phyloP scores from a whole-genome alignment of 768 basidiomycete genomes.

The Russula brevipes region DNA sequence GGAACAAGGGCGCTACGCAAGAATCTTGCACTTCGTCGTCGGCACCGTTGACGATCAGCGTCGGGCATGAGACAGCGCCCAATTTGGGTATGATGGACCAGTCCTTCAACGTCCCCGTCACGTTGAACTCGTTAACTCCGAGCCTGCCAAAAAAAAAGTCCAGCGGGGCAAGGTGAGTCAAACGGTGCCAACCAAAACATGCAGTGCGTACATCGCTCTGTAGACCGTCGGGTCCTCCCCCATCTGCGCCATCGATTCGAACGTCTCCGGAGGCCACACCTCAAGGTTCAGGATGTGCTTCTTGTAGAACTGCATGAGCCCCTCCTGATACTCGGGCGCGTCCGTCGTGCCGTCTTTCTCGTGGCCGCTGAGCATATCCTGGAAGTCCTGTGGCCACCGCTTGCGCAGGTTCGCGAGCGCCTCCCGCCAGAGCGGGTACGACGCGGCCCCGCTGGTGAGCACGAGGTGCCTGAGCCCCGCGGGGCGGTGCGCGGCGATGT shows the following conservation, averaged over 20 bases:
- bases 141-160: not conserved
- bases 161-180: not conserved
- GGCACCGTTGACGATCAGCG: conserved; percentile 25
- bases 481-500: conserved; percentile 29
- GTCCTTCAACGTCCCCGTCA: conserved; percentile 24
- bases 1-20: conserved; percentile 22
- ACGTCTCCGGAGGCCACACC: conserved; percentile 31
- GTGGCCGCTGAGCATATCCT: conserved; percentile 32
- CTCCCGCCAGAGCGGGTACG: conserved; percentile 31
- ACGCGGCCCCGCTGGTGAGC: conserved; percentile 29
- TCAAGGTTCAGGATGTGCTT: conserved; percentile 30
- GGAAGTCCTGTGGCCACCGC: conserved; percentile 33
- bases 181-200: not conserved
- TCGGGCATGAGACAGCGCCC: conserved; percentile 21
- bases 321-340: conserved; percentile 32
- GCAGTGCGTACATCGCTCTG: conserved; percentile 32
- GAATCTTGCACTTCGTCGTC: conserved; percentile 24
- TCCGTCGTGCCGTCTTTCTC: conserved; percentile 32
- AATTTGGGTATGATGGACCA: conserved; percentile 22
- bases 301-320: conserved; percentile 29
- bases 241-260: conserved; percentile 27
- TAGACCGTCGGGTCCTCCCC: conserved; percentile 37
- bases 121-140: not conserved
- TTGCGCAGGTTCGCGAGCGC: conserved; percentile 28
- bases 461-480: conserved; percentile 34